Evolutionary conservation across 1,284 basidiomycete species (phyloP).

Genomic region (Neonothopanus nambi): DNA sequence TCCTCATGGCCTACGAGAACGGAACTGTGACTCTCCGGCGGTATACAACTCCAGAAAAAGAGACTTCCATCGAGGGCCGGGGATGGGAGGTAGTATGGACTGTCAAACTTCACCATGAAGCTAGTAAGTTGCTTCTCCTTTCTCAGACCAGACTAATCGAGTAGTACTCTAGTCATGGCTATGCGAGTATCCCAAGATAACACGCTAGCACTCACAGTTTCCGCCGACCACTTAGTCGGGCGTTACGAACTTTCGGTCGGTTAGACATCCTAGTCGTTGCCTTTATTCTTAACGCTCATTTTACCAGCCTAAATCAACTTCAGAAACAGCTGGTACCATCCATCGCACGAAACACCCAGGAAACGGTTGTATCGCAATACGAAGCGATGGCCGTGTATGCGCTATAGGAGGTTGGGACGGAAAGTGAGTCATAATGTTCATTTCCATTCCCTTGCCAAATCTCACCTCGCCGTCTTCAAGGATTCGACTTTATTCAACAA

Average conservation of each 20-base stretch:
- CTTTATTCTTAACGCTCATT: neutral
- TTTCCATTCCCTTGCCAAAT: neutral
- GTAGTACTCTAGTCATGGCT: slow-evolving; percentile 69
- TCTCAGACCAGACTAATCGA: slow-evolving; percentile 2
- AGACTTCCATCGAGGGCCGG: slow-evolving; percentile 64
- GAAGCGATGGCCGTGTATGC: slow-evolving; percentile 73
- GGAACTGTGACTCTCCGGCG: slow-evolving; percentile 71
- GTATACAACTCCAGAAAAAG: slow-evolving; percentile 40
- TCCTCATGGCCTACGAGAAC: slow-evolving; percentile 81
- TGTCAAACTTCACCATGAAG: slow-evolving; percentile 73
- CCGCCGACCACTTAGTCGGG: slow-evolving; percentile 80
- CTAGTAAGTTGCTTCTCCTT: slow-evolving; percentile 51
- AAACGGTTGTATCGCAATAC: slow-evolving; percentile 72
- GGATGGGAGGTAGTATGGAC: slow-evolving; percentile 78
- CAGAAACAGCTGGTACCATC: slow-evolving; percentile 27
- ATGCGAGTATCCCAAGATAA: slow-evolving; percentile 69
- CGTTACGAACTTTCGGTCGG: slow-evolving; percentile 64
- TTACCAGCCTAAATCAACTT: slow-evolving; percentile 12
- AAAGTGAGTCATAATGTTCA: slow-evolving; percentile 48
- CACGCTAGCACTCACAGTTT: slow-evolving; percentile 72
- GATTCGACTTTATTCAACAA: slow-evolving; percentile 76
- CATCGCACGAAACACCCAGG: slow-evolving; percentile 79
- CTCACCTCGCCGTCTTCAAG: slow-evolving; percentile 37
- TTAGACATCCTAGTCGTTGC: neutral
- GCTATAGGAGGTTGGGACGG: slow-evolving; percentile 91